Evolutionary conservation across 257 asterid species (phyloP).

Genomic region (Solanum ossicruentum): DNA sequence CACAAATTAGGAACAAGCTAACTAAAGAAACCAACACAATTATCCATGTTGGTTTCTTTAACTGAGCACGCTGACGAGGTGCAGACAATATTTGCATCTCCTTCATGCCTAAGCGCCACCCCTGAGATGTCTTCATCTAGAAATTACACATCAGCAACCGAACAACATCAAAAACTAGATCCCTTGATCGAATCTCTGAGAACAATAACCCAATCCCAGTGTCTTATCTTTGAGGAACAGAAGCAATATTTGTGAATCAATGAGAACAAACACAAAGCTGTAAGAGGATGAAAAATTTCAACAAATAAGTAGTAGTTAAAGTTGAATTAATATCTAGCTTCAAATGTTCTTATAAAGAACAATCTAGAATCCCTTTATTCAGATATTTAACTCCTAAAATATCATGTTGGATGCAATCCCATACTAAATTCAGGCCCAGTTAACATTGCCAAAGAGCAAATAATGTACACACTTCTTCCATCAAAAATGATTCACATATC

Average conservation of each 20-base stretch:
- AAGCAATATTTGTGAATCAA: neutral
- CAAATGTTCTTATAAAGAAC: neutral
- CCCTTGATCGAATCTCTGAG: neutral
- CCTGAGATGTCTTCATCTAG: slow-evolving; percentile 80
- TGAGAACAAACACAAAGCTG: neutral
- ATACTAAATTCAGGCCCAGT: neutral
- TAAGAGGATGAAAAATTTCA: neutral
- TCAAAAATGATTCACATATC: neutral
- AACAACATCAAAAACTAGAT: neutral
- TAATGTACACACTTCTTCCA: neutral
- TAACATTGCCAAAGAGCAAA: neutral
- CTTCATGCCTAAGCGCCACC: slow-evolving; percentile 85
- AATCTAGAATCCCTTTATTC: neutral
- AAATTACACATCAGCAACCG: slow-evolving; percentile 31
- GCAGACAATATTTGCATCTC: slow-evolving; percentile 61
- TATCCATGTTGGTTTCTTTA: slow-evolving; percentile 93
- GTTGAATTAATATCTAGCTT: neutral
- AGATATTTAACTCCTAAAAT: neutral
- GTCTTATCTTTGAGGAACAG: neutral
- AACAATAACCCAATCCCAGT: neutral
- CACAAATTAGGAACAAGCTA: slow-evolving; percentile 75
- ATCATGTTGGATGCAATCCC: neutral
- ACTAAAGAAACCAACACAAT: slow-evolving; percentile 75
- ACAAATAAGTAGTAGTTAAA: neutral
- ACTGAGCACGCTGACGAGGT: slow-evolving; percentile 77